phyloP scores from a whole-genome alignment of 805 yeast genomes.

The Pichia californica region DNA sequence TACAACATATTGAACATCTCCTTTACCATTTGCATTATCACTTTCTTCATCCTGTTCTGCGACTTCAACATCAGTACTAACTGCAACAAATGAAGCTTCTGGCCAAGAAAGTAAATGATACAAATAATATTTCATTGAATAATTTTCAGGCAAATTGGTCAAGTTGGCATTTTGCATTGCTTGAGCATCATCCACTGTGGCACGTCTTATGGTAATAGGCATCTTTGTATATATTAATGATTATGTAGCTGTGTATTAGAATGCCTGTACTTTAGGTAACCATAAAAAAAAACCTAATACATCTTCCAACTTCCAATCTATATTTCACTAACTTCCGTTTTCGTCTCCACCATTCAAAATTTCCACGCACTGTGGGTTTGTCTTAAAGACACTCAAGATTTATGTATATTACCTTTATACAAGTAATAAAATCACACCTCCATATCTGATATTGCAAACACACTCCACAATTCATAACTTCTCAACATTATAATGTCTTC shows the following conservation, averaged over 20 bases:
- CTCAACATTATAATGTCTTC: too few relatives aligned
- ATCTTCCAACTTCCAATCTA: too few relatives aligned
- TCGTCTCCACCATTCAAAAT: too few relatives aligned
- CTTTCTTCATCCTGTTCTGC: conserved; percentile 20
- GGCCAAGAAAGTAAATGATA: conserved; percentile 97
- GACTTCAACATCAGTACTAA: conserved; percentile 53
- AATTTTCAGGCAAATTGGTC: conserved; percentile 91
- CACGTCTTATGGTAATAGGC: conserved; percentile 86
- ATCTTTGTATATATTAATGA: conserved; percentile 28
- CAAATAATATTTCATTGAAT: conserved; percentile 84
- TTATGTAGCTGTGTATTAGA: neutral
- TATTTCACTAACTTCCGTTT: too few relatives aligned
- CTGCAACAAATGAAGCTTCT: conserved; percentile 92
- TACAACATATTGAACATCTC: conserved; percentile 45
- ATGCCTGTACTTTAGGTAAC: neutral
- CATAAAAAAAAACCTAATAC: neutral
- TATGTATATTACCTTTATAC: too few relatives aligned
- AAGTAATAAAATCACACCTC: too few relatives aligned
- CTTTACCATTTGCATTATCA: conserved; percentile 14
- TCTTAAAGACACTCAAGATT: too few relatives aligned
- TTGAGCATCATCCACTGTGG: conserved; percentile 78
- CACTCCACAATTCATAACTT: too few relatives aligned
- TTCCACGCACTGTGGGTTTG: too few relatives aligned
- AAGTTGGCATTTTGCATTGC: conserved; percentile 95
- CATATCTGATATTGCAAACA: too few relatives aligned